These are phyloP conservation scores for Parachaetomium inaequale DNA, from an alignment of 495 filamentous ascomycete species.

Conservation along the genomic window DNA sequence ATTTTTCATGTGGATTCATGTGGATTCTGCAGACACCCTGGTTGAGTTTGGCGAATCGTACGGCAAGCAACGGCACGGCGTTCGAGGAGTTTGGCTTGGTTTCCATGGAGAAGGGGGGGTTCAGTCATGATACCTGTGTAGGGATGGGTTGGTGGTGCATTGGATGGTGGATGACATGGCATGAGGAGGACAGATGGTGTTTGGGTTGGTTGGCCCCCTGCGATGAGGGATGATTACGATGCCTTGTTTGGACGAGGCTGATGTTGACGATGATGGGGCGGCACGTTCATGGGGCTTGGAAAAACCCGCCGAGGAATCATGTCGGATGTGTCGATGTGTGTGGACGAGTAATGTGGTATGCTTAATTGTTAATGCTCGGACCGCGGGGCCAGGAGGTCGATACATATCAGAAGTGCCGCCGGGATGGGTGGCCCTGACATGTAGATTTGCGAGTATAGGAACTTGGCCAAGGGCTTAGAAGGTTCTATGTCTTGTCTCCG, in stretches of 20 bases:
- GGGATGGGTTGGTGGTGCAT: conserved; percentile 1
- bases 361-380: conserved; percentile 14
- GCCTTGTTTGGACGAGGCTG: not conserved
- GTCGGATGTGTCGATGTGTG: not conserved
- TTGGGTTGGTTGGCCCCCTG: not conserved
- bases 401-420: not conserved
- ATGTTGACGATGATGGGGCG: not conserved
- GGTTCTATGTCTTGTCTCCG: not conserved
- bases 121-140: not conserved
- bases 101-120: too few species aligned
- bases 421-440: not conserved
- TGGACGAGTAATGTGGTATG: conserved; percentile 2
- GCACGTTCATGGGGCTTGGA: not conserved
- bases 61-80: not conserved
- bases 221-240: not conserved
- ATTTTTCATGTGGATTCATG: not conserved
- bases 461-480: not conserved
- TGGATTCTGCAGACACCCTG: not conserved
- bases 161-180: not conserved
- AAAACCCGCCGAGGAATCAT: not conserved
- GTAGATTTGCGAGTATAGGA: conserved; percentile 2
- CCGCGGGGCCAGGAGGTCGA: not conserved
- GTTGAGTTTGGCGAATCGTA: not conserved
- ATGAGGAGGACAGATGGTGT: not conserved
- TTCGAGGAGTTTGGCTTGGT: not conserved